A percentile compares a stretch with the other conserved stretches of the same genome.
phyloP scores from a whole-genome alignment of 352 stramenopile species.

The Globisporangium takayamanum region DNA sequence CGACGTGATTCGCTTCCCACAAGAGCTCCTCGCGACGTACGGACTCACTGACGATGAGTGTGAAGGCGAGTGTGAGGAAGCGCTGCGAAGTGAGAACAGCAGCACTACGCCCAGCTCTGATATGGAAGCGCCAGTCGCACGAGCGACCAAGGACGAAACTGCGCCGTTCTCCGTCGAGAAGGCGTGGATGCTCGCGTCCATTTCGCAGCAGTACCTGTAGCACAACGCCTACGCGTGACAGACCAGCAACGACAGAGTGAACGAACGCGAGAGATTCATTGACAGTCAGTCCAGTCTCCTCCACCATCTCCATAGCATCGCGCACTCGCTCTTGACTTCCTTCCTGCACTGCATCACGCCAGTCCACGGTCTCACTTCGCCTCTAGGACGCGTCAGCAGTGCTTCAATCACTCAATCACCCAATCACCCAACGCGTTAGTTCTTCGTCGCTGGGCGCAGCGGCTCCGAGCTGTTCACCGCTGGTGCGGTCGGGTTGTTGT shows the following conservation, averaged over 20 bases:
- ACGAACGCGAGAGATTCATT: too few relatives aligned
- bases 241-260: too few relatives aligned
- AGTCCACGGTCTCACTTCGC: too few relatives aligned
- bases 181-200: conserved; percentile 34
- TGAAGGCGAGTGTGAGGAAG: neutral
- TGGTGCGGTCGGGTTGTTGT: conserved; percentile 68
- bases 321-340: too few relatives aligned
- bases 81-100: neutral
- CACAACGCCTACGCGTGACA: neutral
- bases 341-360: too few relatives aligned
- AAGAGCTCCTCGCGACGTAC: conserved; percentile 10
- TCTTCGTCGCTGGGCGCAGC: conserved; percentile 55
- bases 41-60: neutral
- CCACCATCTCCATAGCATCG: too few relatives aligned
- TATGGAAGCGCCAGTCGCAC: neutral
- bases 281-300: too few relatives aligned
- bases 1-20: conserved; percentile 24
- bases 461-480: conserved; percentile 32
- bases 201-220: conserved; percentile 28
- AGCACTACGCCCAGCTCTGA: neutral
- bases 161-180: conserved; percentile 20
- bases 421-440: conserved; percentile 25
- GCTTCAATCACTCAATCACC: too few relatives aligned
- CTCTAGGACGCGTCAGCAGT: too few relatives aligned
- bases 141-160: neutral